Evolutionary conservation across 176 grass and related monocot species (phyloP).

Genomic region (Pontederia crassipes): DNA sequence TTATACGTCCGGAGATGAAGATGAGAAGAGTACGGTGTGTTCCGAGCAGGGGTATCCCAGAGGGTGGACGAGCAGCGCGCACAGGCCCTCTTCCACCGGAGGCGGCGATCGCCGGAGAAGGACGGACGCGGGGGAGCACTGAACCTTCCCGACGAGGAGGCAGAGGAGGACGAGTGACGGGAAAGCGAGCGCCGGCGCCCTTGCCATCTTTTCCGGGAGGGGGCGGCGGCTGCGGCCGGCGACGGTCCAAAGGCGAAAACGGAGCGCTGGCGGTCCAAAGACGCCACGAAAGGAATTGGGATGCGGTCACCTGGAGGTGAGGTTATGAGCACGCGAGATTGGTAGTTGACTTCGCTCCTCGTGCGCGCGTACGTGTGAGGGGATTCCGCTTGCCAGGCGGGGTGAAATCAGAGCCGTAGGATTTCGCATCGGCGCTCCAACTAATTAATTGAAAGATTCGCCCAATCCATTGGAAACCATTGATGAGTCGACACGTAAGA

Average conservation of each 20-base stretch:
- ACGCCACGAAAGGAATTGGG: neutral
- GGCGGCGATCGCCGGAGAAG: constrained; percentile 14
- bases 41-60: constrained; percentile 72
- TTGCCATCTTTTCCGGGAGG: neutral
- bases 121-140: constrained; percentile 3
- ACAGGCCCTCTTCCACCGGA: constrained; percentile 33
- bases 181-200: neutral
- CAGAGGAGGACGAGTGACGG: constrained; percentile 12
- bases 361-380: too few relatives aligned
- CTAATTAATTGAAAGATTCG: too few relatives aligned
- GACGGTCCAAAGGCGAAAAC: neutral
- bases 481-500: too few relatives aligned
- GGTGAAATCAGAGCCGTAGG: too few relatives aligned
- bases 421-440: too few relatives aligned
- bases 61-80: constrained; percentile 52
- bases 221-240: neutral
- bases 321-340: too few relatives aligned
- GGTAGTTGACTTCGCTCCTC: too few relatives aligned
- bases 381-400: too few relatives aligned
- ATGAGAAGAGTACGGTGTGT: constrained; percentile 41
- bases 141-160: constrained; percentile 13
- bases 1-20: neutral
- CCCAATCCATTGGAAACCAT: too few relatives aligned
- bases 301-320: too few relatives aligned
- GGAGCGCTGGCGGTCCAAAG: constrained; percentile 11